phyloP scores from a whole-genome alignment of 345 rosid genomes.

The Melaleuca alternifolia region DNA sequence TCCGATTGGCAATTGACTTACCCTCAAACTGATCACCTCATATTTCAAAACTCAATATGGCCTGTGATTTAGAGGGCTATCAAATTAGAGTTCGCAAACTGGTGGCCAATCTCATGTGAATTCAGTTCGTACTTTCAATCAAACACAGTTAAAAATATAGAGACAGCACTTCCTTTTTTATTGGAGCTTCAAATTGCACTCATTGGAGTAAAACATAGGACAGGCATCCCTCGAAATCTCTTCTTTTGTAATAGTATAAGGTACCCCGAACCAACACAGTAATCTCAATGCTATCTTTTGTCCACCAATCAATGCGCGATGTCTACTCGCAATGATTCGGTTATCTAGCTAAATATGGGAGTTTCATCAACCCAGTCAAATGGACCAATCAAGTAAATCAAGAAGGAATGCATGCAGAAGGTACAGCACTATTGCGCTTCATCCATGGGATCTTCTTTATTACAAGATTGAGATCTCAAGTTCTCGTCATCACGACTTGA shows the following conservation, averaged over 20 bases:
- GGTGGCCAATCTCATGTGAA: background rate
- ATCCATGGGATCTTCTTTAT: conserved; percentile 43
- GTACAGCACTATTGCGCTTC: conserved; percentile 24
- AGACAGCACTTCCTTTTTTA: background rate
- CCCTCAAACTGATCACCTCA: background rate
- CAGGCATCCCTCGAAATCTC: background rate
- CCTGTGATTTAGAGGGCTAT: background rate
- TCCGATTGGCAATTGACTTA: background rate
- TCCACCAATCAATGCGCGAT: background rate
- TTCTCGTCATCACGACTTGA: conserved; percentile 28
- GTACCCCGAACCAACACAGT: background rate
- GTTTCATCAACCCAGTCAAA: background rate
- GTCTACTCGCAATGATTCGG: background rate
- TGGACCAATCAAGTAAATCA: background rate
- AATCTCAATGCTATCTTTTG: background rate
- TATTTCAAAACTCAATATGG: background rate
- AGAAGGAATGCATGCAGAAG: background rate
- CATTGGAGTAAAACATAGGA: background rate
- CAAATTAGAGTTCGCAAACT: background rate
- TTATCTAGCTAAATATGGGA: background rate
- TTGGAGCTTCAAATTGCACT: background rate
- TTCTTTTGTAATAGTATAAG: background rate
- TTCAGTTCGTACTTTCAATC: background rate
- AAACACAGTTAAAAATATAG: background rate
- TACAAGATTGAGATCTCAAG: conserved; percentile 25